Evolutionary conservation across 2,329 filamentous ascomycete genomes (phyloP).

Genomic region (Stemphylium beticola): DNA sequence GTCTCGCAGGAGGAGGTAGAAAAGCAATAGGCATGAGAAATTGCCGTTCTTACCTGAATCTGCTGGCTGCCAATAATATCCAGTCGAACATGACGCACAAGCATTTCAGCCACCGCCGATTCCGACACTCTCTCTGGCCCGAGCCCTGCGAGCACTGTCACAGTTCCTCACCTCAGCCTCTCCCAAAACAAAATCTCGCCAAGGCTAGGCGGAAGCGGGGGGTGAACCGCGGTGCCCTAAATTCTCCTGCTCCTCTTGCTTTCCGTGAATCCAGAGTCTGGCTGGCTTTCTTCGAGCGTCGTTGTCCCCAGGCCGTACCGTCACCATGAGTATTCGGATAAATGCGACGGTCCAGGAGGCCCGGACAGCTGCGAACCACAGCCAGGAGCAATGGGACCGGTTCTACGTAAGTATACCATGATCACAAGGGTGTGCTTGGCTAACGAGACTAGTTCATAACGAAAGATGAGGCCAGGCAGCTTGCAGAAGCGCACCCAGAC

Average conservation of each 20-base stretch:
- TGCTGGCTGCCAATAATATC: slow-evolving; percentile 39
- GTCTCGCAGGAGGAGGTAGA: slow-evolving; percentile 35
- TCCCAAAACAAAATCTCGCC: slow-evolving; percentile 46
- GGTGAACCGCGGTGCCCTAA: slow-evolving; percentile 46
- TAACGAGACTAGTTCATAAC: slow-evolving; percentile 46
- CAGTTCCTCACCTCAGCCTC: slow-evolving; percentile 47
- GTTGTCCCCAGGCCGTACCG: slow-evolving; percentile 25
- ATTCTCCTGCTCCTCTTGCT: slow-evolving; percentile 45
- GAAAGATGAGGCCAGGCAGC: slow-evolving; percentile 46
- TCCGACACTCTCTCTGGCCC: slow-evolving; percentile 47
- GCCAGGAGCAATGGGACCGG: slow-evolving; percentile 47
- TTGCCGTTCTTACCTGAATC: slow-evolving; percentile 33
- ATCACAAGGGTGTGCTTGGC: slow-evolving; percentile 20
- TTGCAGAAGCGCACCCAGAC: slow-evolving; percentile 45
- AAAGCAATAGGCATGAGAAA: slow-evolving; percentile 38
- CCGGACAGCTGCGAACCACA: slow-evolving; percentile 43
- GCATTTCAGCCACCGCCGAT: slow-evolving; percentile 49
- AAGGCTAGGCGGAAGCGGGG: slow-evolving; percentile 48
- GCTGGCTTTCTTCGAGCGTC: slow-evolving; percentile 30
- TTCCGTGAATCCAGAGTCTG: slow-evolving; percentile 38
- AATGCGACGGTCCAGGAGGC: slow-evolving; percentile 48
- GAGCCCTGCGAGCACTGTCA: slow-evolving; percentile 47
- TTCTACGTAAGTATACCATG: slow-evolving; percentile 43
- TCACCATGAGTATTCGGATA: slow-evolving; percentile 47
- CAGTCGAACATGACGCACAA: slow-evolving; percentile 45